A percentile compares a stretch with the other conserved stretches of the same genome.
These are phyloP conservation scores for Magnusiomyces paraingens DNA, from an alignment of 1,139 yeast genomes.

Conservation along the genomic window DNA sequence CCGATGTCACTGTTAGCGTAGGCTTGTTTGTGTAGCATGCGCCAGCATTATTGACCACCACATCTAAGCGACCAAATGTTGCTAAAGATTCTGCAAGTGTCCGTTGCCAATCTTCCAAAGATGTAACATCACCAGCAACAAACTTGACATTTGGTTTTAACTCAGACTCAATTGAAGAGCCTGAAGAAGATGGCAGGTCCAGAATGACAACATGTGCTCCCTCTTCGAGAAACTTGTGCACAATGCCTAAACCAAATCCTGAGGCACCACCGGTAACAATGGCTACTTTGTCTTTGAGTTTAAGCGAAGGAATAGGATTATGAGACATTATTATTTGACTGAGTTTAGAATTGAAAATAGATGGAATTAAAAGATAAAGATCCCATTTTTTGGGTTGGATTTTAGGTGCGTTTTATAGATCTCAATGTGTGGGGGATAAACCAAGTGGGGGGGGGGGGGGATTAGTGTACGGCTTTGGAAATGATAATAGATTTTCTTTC, in stretches of 20 bases:
- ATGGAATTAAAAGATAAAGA: neutral
- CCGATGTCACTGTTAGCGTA: constrained; percentile 21
- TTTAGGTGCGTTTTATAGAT: no score
- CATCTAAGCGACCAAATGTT: constrained; percentile 26
- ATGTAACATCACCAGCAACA: constrained; percentile 22
- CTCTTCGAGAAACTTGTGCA: constrained; percentile 24
- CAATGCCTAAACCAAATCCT: constrained; percentile 30
- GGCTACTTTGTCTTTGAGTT: constrained; percentile 23
- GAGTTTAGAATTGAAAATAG: neutral
- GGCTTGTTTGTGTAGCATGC: constrained; percentile 24
- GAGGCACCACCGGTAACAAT: constrained; percentile 31
- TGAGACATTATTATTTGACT: neutral
- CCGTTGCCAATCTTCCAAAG: constrained; percentile 20
- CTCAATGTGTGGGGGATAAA: no score
- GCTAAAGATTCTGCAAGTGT: constrained; percentile 24
- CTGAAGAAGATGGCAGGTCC: constrained; percentile 12
- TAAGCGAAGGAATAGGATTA: neutral
- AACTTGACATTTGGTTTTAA: constrained; percentile 9
- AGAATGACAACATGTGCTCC: constrained; percentile 24
- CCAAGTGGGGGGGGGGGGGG: no score
- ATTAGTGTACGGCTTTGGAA: no score
- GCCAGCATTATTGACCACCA: constrained; percentile 32
- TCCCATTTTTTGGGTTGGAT: no score
- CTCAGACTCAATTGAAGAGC: constrained; percentile 4
- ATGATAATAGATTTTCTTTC: no score